Base-by-base conservation (phyloP, 176 grass and related monocot species). In the Leersia perrieri region DNA sequence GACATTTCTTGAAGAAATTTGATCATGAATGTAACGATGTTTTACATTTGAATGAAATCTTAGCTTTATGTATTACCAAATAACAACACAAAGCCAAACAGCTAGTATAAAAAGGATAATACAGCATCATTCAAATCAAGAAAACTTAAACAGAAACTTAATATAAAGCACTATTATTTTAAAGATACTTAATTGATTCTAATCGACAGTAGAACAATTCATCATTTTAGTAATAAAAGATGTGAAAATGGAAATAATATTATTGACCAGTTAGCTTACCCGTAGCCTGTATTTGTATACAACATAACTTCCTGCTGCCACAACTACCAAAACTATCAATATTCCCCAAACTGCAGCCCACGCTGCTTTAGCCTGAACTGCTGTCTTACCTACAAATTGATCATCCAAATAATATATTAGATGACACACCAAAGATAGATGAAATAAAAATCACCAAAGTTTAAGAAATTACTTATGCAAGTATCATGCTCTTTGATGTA, bases 231-330 rank as follows among this genome's bases (percentile, higher is more conserved):
- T 0, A 77, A 87, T 29, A 11, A 60, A 79, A 31, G 67, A 55
- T 57, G 15, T 7, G 57, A 84, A 20, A 72, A 68, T 41, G 16
- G 62, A 82, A 40, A 67, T 47, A 74, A 47, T 67, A 49, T 23
- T 39, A 6, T 67, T 44, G 4, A 26, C 20, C 11, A 80, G 75
- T 33, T 47, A 80, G 74, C 86, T 89, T 91, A 94, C 92, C 86
- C 86, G 88, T 82, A 94, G 75, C 78, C 92, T 94, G 72, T 94
- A 94, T 41, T 94, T 94, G 86, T 91, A 94, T 62, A 94, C 73
- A 22, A 87, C 55, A 82, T 87, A 94, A 69, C 83, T 82, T 84
- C 88, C 92, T 0, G 78, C 68, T 38, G 86, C 83, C 51, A 76
- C 68, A 71, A 86, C 80, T 49, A 53, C 49, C 67, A 89, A 58